These are phyloP conservation scores for Pseudopyricularia javanii DNA, from an alignment of 2,329 filamentous ascomycete species.

Conservation along the genomic window DNA sequence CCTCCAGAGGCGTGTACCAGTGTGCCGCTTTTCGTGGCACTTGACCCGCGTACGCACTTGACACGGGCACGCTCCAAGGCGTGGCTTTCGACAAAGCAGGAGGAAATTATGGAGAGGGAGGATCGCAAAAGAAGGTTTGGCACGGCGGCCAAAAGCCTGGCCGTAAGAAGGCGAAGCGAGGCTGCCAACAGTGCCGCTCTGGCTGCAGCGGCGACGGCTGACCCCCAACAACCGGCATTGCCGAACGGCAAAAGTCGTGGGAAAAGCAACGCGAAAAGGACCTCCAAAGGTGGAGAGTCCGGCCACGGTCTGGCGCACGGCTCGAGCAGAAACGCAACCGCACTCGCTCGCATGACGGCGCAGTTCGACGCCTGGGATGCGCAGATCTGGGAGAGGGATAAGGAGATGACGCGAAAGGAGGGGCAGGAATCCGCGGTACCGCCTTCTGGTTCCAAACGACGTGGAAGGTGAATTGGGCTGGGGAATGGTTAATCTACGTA, in stretches of 20 bases:
- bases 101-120: slow-evolving; percentile 35
- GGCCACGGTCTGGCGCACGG: background rate
- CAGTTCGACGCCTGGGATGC: slow-evolving; percentile 1
- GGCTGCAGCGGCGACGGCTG: slow-evolving; percentile 4
- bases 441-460: background rate
- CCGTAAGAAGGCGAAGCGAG: slow-evolving; percentile 12
- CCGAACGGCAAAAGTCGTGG: background rate
- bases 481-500: too few species aligned
- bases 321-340: background rate
- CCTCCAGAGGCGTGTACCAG: slow-evolving; percentile 7
- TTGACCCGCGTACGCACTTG: slow-evolving; percentile 40
- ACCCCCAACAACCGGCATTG: background rate
- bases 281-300: background rate
- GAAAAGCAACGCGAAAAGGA: background rate
- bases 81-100: slow-evolving; percentile 34
- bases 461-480: background rate
- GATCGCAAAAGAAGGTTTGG: slow-evolving; percentile 39
- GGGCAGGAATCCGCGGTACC: background rate
- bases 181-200: slow-evolving; percentile 1
- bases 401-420: slow-evolving; percentile 1
- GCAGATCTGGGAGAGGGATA: slow-evolving; percentile 2
- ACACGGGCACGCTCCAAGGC: slow-evolving; percentile 25
- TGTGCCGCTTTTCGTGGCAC: slow-evolving; percentile 24
- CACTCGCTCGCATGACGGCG: slow-evolving; percentile 19
- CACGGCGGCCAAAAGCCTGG: slow-evolving; percentile 25